phyloP scores from a whole-genome alignment of 1,139 yeast species.

The Lodderomyces oxycetoniae region DNA sequence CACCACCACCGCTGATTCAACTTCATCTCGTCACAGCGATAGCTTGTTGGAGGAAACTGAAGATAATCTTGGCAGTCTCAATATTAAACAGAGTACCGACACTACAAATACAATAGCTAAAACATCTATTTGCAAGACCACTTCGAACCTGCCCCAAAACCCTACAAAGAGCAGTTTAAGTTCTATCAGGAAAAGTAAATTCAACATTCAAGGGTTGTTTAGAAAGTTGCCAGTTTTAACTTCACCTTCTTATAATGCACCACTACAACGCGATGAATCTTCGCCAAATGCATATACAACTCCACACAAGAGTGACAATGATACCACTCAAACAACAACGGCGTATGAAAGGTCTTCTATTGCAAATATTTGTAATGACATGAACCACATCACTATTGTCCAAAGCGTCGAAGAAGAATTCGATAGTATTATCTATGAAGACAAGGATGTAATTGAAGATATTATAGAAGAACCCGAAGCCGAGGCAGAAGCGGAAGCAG shows the following conservation, averaged over 20 bases:
- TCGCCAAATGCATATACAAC: constrained; percentile 1
- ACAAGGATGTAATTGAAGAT: constrained; percentile 2
- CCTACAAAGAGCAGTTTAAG: constrained; percentile 9
- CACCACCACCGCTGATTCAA: background rate
- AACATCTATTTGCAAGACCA: too few relatives aligned
- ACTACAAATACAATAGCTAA: too few relatives aligned
- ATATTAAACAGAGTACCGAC: too few relatives aligned
- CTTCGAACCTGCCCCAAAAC: background rate
- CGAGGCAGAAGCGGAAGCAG: background rate
- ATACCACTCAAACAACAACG: too few relatives aligned
- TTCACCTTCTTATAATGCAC: background rate
- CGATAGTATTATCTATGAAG: constrained; percentile 1
- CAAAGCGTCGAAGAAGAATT: constrained; percentile 8
- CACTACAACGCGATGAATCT: constrained; percentile 1
- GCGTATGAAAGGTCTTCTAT: too few relatives aligned
- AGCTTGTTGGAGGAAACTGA: too few relatives aligned
- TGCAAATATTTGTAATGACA: constrained; percentile 4
- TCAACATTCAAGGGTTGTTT: constrained; percentile 11
- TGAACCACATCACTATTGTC: constrained; percentile 10
- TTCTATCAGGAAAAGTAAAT: constrained; percentile 11
- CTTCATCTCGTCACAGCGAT: too few relatives aligned
- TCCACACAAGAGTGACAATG: constrained; percentile 3
- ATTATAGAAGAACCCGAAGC: constrained; percentile 1
- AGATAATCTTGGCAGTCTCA: too few relatives aligned
- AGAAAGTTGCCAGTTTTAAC: constrained; percentile 7